A percentile compares a stretch with the other conserved stretches of the same genome.
phyloP scores from a whole-genome alignment of 805 yeast species.

The Lachancea kluyveri region DNA sequence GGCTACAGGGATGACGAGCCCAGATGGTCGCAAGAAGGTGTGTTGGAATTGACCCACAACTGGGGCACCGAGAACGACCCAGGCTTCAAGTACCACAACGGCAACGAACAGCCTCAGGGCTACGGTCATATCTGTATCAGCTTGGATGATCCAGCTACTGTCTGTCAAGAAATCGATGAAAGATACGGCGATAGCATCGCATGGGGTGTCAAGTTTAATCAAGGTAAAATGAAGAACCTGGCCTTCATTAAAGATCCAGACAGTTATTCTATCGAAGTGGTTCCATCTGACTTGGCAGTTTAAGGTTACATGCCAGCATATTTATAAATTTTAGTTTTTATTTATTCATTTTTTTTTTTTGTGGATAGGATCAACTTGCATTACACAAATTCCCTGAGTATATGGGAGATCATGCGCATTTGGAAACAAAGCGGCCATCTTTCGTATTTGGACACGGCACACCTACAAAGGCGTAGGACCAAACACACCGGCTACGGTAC shows the following conservation, averaged over 20 bases:
- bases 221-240: constrained; percentile 49
- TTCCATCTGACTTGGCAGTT: too few species aligned
- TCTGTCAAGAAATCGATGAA: constrained; percentile 43
- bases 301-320: too few species aligned
- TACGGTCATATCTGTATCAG: constrained; percentile 82
- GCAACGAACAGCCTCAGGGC: constrained; percentile 75
- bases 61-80: constrained; percentile 89
- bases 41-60: constrained; percentile 88
- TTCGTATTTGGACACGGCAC: too few species aligned
- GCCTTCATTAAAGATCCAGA: constrained; percentile 88
- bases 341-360: too few species aligned
- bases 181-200: constrained; percentile 44
- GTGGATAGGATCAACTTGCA: too few species aligned
- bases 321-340: too few species aligned
- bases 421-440: too few species aligned
- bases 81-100: constrained; percentile 72
- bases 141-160: constrained; percentile 45
- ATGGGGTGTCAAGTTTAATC: constrained; percentile 54
- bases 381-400: too few species aligned
- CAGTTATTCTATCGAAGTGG: constrained; percentile 76
- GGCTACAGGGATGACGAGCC: constrained; percentile 50
- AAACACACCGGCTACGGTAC: too few species aligned
- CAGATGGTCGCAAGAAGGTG: constrained; percentile 49
- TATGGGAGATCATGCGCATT: too few species aligned
- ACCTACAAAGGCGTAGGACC: too few species aligned